Evolutionary conservation across 768 basidiomycete species (phyloP).

Genomic region (Pluteus cervinus): DNA sequence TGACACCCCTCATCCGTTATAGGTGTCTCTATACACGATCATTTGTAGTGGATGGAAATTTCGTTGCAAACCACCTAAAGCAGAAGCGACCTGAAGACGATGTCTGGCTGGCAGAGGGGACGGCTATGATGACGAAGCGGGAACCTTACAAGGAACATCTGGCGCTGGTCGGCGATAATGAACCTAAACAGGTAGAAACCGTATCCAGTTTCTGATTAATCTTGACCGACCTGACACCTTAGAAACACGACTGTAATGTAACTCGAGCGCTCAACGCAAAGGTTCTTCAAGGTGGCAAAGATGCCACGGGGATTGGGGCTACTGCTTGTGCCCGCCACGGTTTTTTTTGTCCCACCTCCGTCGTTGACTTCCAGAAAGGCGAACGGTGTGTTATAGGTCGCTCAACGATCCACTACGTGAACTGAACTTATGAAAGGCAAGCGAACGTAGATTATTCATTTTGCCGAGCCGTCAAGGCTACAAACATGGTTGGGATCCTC

Average conservation of each 20-base stretch:
- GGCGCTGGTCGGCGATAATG: slow-evolving; percentile 2
- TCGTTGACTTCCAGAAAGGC: slow-evolving; percentile 25
- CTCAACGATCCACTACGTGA: no score
- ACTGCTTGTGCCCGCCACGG: slow-evolving; percentile 25
- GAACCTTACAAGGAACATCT: slow-evolving; percentile 17
- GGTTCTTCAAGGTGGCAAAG: slow-evolving; percentile 10
- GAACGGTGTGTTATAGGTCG: no score
- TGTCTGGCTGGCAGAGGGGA: slow-evolving; percentile 19
- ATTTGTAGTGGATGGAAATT: slow-evolving; percentile 20
- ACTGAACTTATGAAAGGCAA: no score
- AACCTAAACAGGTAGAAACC: slow-evolving; percentile 9
- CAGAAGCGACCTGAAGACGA: slow-evolving; percentile 16
- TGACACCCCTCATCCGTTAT: slow-evolving; percentile 5
- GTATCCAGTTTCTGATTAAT: no score
- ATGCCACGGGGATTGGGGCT: slow-evolving; percentile 22
- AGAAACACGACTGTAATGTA: slow-evolving; percentile 10
- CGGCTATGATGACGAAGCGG: slow-evolving; percentile 17
- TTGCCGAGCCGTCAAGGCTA: slow-evolving; percentile 13
- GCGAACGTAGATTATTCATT: slow-evolving; percentile 21
- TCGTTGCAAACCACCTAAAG: slow-evolving; percentile 18
- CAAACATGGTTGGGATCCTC: no score
- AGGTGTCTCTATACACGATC: slow-evolving; percentile 10
- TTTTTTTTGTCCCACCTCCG: slow-evolving; percentile 19
- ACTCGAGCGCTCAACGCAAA: slow-evolving; percentile 13
- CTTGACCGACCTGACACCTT: neutral